phyloP scores from a whole-genome alignment of 2,329 filamentous ascomycete genomes.

The Cladophialophora bantiana region DNA sequence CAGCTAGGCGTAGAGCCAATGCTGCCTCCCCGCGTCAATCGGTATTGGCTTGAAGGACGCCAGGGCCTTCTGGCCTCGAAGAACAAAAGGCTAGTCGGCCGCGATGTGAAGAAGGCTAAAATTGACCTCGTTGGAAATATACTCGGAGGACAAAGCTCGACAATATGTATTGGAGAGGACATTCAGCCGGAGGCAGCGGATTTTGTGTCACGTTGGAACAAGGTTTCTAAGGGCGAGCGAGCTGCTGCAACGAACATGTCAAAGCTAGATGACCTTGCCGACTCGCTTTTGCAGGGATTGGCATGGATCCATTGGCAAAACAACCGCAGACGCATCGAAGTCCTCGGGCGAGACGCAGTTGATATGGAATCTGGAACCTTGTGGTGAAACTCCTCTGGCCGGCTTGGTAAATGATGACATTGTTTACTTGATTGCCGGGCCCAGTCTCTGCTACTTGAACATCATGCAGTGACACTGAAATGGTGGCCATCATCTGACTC shows the following conservation, averaged over 20 bases:
- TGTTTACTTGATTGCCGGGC: not conserved
- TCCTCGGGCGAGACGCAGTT: constrained; percentile 29
- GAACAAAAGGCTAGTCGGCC: constrained; percentile 36
- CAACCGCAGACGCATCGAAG: constrained; percentile 27
- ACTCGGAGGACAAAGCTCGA: constrained; percentile 14
- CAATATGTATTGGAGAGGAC: constrained; percentile 19
- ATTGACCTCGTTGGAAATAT: constrained; percentile 54
- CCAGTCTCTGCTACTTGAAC: not conserved
- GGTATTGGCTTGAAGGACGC: constrained; percentile 59
- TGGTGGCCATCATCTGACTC: not conserved
- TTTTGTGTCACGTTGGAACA: constrained; percentile 28
- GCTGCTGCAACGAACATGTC: constrained; percentile 24
- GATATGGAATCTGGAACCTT: constrained; percentile 22
- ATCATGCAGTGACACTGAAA: not conserved
- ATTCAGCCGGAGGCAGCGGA: constrained; percentile 19
- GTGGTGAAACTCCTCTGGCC: not conserved
- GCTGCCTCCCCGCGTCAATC: constrained; percentile 61
- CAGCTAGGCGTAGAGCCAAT: constrained; percentile 58
- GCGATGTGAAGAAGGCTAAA: constrained; percentile 60
- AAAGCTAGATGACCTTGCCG: constrained; percentile 84
- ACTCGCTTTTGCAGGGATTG: constrained; percentile 78
- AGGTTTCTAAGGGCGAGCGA: constrained; percentile 16
- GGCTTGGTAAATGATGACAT: constrained; percentile 12
- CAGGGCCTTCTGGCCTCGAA: constrained; percentile 29
- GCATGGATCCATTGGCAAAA: constrained; percentile 78